Evolutionary conservation across 1,284 basidiomycete genomes (phyloP), one percentile per base, ranked within the genome.

Genomic region (Volvariella surrecta): DNA sequence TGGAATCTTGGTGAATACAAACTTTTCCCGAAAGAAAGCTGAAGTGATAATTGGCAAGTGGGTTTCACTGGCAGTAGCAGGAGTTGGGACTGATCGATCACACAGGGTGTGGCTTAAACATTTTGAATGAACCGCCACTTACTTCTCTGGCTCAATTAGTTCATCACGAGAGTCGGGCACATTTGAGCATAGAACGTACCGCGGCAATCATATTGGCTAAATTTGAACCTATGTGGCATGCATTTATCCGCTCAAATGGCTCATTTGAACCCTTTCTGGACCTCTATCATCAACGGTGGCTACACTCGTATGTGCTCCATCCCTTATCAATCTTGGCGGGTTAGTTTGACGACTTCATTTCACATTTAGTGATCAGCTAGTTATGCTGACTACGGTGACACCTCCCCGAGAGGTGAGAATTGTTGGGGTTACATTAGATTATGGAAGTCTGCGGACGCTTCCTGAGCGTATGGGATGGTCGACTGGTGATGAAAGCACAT

Each of bases 1-100:
- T 0, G 95, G 96, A 0, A 87, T 98, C 18, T 68, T 99, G 16
- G 89, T 99, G 38, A 95, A 89, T 54, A 92, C 89, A 11, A 89
- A 78, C 54, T 95, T 90, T 53, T 67, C 71, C 13, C 77, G 78
- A 2, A 81, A 80, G 0, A 71, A 75, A 39, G 85, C 85, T 44
- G 79, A 88, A 37, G 66, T 97, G 32, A 73, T 96, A 21, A 77
- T 95, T 17, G 92, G 91, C 89, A 53, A 43, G 74, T 62, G n/a
- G n/a, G n/a, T n/a, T 15, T 22, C 17, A 13, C 13, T 20, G 8
- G n/a, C 38, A n/a, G n/a, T n/a, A n/a, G n/a, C n/a, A n/a, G n/a
- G n/a, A n/a, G n/a, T n/a, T n/a, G n/a, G n/a, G 11, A 18, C 18
- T 24, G 37, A 28, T 40, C 13, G 22, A 11, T 6, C 6, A 34